Evolutionary conservation across 371 early-diverging fungal genomes (phyloP), one percentile per base, ranked within the genome.

Genomic region (Rhizomucor pusillus): DNA sequence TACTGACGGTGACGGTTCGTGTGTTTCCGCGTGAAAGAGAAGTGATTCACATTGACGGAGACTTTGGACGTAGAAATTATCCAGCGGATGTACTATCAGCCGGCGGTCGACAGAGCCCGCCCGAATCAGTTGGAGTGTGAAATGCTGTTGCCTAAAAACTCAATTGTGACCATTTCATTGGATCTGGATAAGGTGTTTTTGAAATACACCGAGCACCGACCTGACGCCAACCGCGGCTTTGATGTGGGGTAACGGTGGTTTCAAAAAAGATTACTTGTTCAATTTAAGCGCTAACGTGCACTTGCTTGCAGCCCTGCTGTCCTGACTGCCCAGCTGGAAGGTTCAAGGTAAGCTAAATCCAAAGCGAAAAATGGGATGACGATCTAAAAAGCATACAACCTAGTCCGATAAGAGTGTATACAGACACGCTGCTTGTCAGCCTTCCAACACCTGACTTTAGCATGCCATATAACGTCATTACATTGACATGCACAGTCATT

Each of bases 401-500:
- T 63, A 57, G 29, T 29, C 62, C 64, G 23, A 74, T 78, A 43
- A 71, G 90, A 18, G 61, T 92, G 10, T 94, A 90, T 60, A 93
- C 95, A 1, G 91, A 93, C 57, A 83, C 88, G 5, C 57, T 95
- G 10, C 73, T 95, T 41, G 82, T 95, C 33, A 88, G 85, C 41
- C 77, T 95, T 46, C 95, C 97, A 5, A 92, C 94, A 10, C 97
- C 99, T 1, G 99, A 98, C 56, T 98, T 98, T 57, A 89, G 89
- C 51, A 98, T 98, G 99, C 97, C 97, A 0, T 98, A 97, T 71
- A 98, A 98, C 72, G 98, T 97, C 43, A 94, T 97, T 51, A 95
- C 98, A 0, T 76, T 97, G 66, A 93, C 97, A 1, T 95, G 93
- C 59, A 98, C 99, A 0, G 85, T 95, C 20, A 81, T 97, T 62